Conservation (phyloP, 176 grass and related monocot genomes). For the Triticum aestivum region DNA sequence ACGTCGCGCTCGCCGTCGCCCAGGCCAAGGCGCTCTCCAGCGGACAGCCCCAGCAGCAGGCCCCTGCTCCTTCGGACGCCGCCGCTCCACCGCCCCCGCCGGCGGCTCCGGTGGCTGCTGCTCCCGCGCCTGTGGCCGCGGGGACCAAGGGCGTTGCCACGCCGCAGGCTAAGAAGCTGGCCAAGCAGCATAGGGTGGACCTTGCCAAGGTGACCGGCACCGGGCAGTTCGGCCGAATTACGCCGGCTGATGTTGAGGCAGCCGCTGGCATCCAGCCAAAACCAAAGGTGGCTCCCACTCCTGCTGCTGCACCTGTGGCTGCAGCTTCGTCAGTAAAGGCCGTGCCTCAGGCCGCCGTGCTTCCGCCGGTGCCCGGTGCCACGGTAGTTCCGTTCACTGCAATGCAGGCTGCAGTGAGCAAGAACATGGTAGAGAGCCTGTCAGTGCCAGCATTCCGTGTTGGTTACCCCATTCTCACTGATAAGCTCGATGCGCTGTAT, state of each 20-base stretch:
- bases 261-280: constrained; percentile 77
- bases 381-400: constrained; percentile 82
- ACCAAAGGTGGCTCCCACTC: constrained; percentile 35
- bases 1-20: constrained; percentile 58
- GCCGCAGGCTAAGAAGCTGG: constrained; percentile 88
- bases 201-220: constrained; percentile 69
- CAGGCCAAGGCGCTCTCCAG: constrained; percentile 61
- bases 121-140: constrained; percentile 25
- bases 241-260: constrained; percentile 69
- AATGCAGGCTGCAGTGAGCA: constrained; percentile 84
- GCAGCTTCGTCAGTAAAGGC: constrained; percentile 28
- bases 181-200: constrained; percentile 91
- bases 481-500: constrained; percentile 81
- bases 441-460: constrained; percentile 79
- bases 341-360: constrained; percentile 36
- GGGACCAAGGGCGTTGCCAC: constrained; percentile 75
- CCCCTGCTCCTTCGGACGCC: constrained; percentile 10
- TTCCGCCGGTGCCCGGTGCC: constrained; percentile 63
- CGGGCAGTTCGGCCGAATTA: constrained; percentile 73
- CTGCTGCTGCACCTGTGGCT: constrained; percentile 14
- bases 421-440: constrained; percentile 97
- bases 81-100: neutral
- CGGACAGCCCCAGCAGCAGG: constrained; percentile 43
- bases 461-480: constrained; percentile 72
- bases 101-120: constrained; percentile 23